Conservation (phyloP, 2,329 filamentous ascomycete species). For the Talaromyces sp. region DNA sequence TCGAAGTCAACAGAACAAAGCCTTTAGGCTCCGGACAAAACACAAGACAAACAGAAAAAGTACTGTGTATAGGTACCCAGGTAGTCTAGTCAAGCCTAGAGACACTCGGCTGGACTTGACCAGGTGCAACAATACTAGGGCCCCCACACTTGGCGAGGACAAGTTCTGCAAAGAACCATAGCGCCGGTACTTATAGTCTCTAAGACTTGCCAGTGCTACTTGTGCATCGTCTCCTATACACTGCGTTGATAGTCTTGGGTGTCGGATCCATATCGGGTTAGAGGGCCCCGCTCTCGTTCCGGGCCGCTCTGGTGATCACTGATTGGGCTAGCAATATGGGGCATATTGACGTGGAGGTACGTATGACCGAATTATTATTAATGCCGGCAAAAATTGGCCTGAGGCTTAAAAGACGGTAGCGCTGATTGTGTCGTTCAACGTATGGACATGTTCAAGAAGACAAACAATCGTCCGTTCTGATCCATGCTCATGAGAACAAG, state of each 20-base stretch:
- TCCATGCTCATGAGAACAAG: slow-evolving; percentile 22
- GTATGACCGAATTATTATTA: background rate
- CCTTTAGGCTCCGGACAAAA: background rate
- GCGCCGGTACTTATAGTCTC: background rate
- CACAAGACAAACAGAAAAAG: background rate
- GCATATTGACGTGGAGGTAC: background rate
- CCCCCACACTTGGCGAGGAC: background rate
- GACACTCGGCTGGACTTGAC: background rate
- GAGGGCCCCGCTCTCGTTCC: background rate
- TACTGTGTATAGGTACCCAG: background rate
- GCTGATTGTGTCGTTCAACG: background rate
- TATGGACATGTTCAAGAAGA: background rate
- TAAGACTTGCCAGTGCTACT: background rate
- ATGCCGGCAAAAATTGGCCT: background rate
- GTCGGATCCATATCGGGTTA: background rate
- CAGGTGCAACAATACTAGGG: background rate
- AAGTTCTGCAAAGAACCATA: background rate
- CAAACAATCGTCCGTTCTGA: background rate
- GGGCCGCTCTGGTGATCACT: background rate
- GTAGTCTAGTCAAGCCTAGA: background rate
- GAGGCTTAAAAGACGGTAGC: background rate
- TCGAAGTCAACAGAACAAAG: background rate
- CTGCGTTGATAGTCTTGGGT: background rate
- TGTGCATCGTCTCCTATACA: background rate
- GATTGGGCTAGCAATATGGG: background rate